Evolutionary conservation across 345 rosid species (phyloP), one percentile per base, ranked within the genome.

Genomic region (Lepidium aucheri): DNA sequence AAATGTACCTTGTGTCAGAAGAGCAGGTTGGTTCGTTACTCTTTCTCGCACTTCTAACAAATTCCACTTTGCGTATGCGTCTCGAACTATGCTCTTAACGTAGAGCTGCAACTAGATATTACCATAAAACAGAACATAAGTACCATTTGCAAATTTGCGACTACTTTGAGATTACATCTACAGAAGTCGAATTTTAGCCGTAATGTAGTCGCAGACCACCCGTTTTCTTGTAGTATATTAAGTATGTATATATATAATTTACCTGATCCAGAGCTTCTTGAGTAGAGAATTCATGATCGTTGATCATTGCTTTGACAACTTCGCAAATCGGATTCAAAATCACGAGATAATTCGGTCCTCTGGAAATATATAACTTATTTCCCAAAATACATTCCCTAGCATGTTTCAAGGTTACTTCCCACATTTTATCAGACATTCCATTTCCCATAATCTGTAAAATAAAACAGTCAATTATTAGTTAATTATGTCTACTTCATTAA

Each of bases 401-500:
- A 53, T 93, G 98, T 58, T 85, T 90, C 15, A 82, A 67, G 0
- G 82, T 83, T 17, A 70, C 84, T 32, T 85, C 91, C 98, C 98
- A 93, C 78, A 77, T 78, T 72, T 75, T 90, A 47, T 90, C 96
- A 0, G 96, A 82, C 96, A 93, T 93, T 11, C 85, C 89, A 1
- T 38, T 1, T 1, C 96, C 90, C 56, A 93, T 54, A 40, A 84
- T 83, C 98, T 93, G 85, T 57, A 43, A 26, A 41, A 35, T 40
- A 3, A 41, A 20, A 51, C 14, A 51, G 40, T 34, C 9, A 8
- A 15, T 39, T 28, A 40, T 69, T 50, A 40, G 32, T 26, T 26
- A 26, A 26, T 26, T 24, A 24, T 24, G 26, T 3, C 26, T 24
- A 24, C 26, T 24, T 26, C 30, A n/a, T n/a, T n/a, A n/a, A n/a